Evolutionary conservation across 306 rosid genomes (phyloP).

Genomic region (Carpinus viminea): DNA sequence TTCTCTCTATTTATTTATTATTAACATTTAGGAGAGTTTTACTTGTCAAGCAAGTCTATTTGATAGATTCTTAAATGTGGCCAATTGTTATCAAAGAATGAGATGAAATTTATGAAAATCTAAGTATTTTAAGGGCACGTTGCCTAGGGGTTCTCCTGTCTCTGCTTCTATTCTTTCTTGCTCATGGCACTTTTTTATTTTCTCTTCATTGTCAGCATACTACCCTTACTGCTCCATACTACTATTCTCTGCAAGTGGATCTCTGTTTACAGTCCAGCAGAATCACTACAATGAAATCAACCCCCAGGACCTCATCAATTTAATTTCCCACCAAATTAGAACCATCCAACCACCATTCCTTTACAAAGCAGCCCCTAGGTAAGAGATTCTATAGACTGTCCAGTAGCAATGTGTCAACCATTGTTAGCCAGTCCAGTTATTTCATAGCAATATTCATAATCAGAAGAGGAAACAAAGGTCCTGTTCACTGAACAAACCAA

Average conservation of each 20-base stretch:
- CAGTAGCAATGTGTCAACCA: neutral
- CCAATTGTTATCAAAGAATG: neutral
- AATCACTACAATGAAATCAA: neutral
- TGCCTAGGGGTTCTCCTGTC: neutral
- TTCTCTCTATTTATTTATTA: neutral
- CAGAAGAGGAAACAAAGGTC: conserved; percentile 12
- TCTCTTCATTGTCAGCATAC: neutral
- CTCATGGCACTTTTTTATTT: neutral
- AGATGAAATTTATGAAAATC: neutral
- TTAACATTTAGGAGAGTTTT: conserved; percentile 1
- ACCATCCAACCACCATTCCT: neutral
- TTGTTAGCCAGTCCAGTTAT: conserved; percentile 10
- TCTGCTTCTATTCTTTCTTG: neutral
- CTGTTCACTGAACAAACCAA: conserved; percentile 25
- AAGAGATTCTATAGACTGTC: neutral
- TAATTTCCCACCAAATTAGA: neutral
- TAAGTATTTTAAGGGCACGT: neutral
- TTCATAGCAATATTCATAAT: conserved; percentile 11
- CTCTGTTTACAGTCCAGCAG: neutral
- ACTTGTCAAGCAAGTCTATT: neutral
- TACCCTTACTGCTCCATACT: neutral
- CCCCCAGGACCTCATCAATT: neutral
- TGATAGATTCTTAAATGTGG: neutral
- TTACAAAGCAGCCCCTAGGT: neutral
- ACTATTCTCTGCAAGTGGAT: neutral